Base-by-base conservation (phyloP, 768 basidiomycete species). In the Inosperma sp. region DNA sequence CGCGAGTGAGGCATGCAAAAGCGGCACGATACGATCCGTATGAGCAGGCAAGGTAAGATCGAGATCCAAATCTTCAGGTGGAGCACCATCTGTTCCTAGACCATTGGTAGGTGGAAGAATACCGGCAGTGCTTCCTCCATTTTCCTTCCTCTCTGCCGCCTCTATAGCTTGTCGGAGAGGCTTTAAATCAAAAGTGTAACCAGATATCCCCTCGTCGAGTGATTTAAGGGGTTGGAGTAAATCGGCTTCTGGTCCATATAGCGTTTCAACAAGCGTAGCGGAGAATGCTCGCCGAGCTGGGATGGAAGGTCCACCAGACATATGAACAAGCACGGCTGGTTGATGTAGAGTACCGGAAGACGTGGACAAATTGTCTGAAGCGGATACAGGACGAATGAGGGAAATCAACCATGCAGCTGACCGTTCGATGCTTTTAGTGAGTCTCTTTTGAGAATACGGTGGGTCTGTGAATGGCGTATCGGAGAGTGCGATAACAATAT, bases 401-500 rank as follows among this genome's bases (percentile, higher is more conserved):
- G 76, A 69, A 0, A 73, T 65, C 0, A 91, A 65, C 90, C 90
- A 93, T 1, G 74, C 65, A 0, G 71, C 61, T 3, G 82, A 82
- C 22, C 89, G 76, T 36, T 89, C 84, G 46, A 90, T 76, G 59
- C 83, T 83, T 62, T 90, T 92, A 22, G 78, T 82, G 5, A 83
- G 65, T 3, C 90, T 80, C 56, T 87, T 91, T 60, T 93, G 90
- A 3, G 88, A 90, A 53, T 81, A 77, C 0, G 85, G 80, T 0
- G 80, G 76, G 3, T 69, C 55, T 0, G 84, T 84, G 61, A 79
- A 81, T 0, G 88, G 86, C 0, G 72, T 81, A 51, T 93, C 89
- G 1, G 80, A 73, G 13, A 92, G 72, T 0, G 88, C 82, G 43
- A 88, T 72, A 10, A 87, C 79, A 13, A 91, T 51, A 56, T 93